Evolutionary conservation across 2,329 filamentous ascomycete genomes (phyloP), one percentile per base, ranked within the genome.

Genomic region (Fusarium equiseti): DNA sequence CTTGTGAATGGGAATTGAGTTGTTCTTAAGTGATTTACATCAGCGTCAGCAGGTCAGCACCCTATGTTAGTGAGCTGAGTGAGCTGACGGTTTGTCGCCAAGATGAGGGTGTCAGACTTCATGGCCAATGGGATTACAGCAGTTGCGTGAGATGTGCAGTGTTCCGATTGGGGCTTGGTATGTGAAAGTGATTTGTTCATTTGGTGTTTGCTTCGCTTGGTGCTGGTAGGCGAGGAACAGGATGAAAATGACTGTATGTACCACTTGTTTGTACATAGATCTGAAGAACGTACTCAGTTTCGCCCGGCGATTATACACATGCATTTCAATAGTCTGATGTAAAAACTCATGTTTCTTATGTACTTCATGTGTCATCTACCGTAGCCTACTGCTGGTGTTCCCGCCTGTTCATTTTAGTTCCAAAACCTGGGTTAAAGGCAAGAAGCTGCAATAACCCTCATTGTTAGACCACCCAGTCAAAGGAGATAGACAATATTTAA

Each of bases 51-150:
- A 13, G 31, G 48, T 66, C 11, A 66, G 55, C 48, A 57, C 40
- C 42, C n/a, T 55, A 57, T 67, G n/a, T 13, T 44, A 8, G 31
- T 44, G 55, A 8, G 31, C 49, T 63, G 49, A 40, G 27, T 67
- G 56, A 67, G 64, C 55, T 63, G 56, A 52, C 44, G 6, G 26
- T 32, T 35, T 49, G 32, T 48, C n/a, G 9, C 20, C 27, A 66
- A 20, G 31, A 18, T 18, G 22, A 16, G 54, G 44, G 48, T 38
- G 63, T 60, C 32, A 53, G 54, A 49, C 32, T 13, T 8, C 29
- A 20, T 9, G 18, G 3, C 59, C 32, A 63, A 48, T 63, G 5
- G 31, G 0, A 5, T 8, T 16, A 22, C 8, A 18, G n/a, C n/a
- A 46, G 20, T 8, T 16, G 35, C 8, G 11, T 44, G 9, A 48